phyloP scores from a whole-genome alignment of 306 rosid species.

The Elaeagnus macrophylla region DNA sequence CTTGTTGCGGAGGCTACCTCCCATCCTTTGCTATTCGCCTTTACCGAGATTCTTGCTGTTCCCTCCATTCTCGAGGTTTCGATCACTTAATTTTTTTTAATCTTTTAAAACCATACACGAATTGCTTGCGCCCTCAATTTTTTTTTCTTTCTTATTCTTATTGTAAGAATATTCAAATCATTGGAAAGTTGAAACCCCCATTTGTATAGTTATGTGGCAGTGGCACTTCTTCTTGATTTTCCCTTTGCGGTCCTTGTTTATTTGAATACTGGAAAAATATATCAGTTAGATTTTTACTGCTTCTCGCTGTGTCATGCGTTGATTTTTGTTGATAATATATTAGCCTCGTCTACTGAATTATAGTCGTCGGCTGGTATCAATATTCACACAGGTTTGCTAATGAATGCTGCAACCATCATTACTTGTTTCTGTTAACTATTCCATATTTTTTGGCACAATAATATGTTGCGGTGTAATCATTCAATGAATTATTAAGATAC shows the following conservation, averaged over 20 bases:
- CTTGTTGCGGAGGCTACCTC: slow-evolving; percentile 66
- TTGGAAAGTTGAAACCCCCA: too few species aligned
- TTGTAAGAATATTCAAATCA: too few species aligned
- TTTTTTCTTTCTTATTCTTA: too few species aligned
- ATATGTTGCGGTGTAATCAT: background rate
- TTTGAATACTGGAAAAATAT: background rate
- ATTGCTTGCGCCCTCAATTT: background rate
- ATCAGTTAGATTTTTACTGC: background rate
- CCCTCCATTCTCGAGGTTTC: slow-evolving; percentile 63
- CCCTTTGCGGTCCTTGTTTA: background rate
- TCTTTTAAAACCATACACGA: background rate
- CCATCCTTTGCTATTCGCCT: slow-evolving; percentile 77
- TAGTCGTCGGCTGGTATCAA: background rate
- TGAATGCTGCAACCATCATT: background rate
- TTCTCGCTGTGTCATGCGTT: background rate
- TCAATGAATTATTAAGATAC: background rate
- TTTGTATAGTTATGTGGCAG: background rate
- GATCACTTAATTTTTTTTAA: background rate
- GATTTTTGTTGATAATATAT: background rate
- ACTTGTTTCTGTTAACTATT: too few species aligned
- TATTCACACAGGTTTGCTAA: too few species aligned
- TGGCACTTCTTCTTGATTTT: background rate
- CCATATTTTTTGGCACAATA: background rate
- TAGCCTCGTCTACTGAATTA: background rate
- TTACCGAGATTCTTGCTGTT: slow-evolving; percentile 79